Percentiles rank a stretch among this genome's conserved stretches.
phyloP scores from a whole-genome alignment of 2,329 filamentous ascomycete species.

The Herpotrichia juniperi region DNA sequence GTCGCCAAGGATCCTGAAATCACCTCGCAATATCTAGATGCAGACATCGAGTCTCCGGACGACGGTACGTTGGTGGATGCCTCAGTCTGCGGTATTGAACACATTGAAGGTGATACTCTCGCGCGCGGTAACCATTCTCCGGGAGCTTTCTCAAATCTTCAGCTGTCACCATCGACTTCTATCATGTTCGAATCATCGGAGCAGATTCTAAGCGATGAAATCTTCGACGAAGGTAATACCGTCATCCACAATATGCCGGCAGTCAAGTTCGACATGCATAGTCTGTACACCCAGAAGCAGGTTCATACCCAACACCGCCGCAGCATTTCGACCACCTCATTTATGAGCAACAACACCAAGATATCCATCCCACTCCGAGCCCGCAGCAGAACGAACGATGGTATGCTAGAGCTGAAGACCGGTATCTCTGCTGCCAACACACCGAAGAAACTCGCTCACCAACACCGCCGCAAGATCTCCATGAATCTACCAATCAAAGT shows the following conservation, averaged over 20 bases:
- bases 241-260: neutral
- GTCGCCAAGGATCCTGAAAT: neutral
- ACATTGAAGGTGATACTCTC: neutral
- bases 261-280: neutral
- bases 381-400: neutral
- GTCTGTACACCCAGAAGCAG: neutral
- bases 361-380: neutral
- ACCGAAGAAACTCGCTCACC: neutral
- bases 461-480: neutral
- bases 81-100: neutral
- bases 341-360: neutral
- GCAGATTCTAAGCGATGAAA: neutral
- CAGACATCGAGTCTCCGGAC: neutral
- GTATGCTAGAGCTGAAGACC: neutral
- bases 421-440: neutral
- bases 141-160: neutral
- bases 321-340: neutral
- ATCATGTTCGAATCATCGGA: neutral
- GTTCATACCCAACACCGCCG: neutral
- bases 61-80: neutral
- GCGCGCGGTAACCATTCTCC: neutral
- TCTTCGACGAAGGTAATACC: neutral
- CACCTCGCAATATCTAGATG: neutral
- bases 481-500: neutral
- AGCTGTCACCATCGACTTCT: neutral